These are phyloP conservation scores for Hirsutella minnesotensis DNA, from an alignment of 2,329 filamentous ascomycete species.

Conservation along the genomic window DNA sequence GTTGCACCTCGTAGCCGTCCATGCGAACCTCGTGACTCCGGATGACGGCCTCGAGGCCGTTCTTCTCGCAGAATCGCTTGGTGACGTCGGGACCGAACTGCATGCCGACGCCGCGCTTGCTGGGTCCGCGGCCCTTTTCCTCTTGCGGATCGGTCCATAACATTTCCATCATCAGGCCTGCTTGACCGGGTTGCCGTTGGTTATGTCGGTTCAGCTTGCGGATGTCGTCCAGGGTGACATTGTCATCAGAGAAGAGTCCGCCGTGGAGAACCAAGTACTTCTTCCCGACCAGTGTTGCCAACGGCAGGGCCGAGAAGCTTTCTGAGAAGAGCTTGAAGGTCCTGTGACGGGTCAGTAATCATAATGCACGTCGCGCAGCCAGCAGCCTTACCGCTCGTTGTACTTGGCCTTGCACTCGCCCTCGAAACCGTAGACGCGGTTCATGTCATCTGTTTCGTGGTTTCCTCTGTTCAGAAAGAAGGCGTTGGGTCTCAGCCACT, in stretches of 20 bases:
- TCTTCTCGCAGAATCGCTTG: slow-evolving; percentile 91
- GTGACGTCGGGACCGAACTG: slow-evolving; percentile 97
- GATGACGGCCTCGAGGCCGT: slow-evolving; percentile 88
- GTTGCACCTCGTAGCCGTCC: slow-evolving; percentile 98
- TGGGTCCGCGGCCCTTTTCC: slow-evolving; percentile 74
- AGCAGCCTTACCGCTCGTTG: slow-evolving; percentile 52
- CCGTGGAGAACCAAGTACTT: slow-evolving; percentile 92
- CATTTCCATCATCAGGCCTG: slow-evolving; percentile 99
- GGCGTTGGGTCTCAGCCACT: slow-evolving; percentile 76
- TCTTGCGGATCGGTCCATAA: slow-evolving; percentile 96
- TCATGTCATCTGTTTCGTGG: slow-evolving; percentile 99
- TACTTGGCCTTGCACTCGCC: slow-evolving; percentile 98
- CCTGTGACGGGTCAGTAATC: slow-evolving; percentile 22
- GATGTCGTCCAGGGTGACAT: slow-evolving; percentile 82
- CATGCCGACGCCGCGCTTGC: slow-evolving; percentile 91
- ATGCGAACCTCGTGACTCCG: slow-evolving; percentile 96
- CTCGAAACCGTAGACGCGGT: slow-evolving; percentile 95
- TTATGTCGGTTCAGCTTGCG: slow-evolving; percentile 82
- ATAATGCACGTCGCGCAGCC: not conserved
- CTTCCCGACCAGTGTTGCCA: slow-evolving; percentile 82
- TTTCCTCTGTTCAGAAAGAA: slow-evolving; percentile 98
- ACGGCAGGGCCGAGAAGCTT: slow-evolving; percentile 85
- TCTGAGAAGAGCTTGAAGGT: slow-evolving; percentile 97
- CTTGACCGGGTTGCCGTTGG: slow-evolving; percentile 85
- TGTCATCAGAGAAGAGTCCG: slow-evolving; percentile 92